These are phyloP conservation scores for Brassica carinata DNA, from an alignment of 345 rosid genomes.

Conservation along the genomic window DNA sequence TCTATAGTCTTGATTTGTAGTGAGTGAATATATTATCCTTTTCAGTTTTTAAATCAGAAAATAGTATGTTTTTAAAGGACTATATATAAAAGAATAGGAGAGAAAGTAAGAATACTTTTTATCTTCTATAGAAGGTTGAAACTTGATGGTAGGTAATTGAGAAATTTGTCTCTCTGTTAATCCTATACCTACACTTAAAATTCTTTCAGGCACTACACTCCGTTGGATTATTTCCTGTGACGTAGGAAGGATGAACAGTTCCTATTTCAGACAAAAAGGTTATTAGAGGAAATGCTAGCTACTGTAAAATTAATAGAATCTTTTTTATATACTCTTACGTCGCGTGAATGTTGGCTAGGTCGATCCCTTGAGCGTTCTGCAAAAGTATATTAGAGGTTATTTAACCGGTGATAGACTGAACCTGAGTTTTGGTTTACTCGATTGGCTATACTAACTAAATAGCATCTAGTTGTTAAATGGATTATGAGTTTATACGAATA, in stretches of 20 bases:
- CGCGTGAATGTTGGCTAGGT: not conserved
- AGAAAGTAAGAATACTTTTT: constrained; percentile 17
- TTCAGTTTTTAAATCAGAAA: not conserved
- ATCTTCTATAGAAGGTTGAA: constrained; percentile 26
- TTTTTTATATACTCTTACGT: not conserved
- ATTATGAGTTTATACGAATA: not conserved
- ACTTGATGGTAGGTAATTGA: constrained; percentile 15
- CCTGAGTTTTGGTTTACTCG: not conserved
- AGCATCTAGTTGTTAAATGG: not conserved
- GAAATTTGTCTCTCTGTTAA: constrained; percentile 12
- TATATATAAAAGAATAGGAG: not conserved
- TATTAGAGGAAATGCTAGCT: not conserved
- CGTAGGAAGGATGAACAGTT: not conserved
- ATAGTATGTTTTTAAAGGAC: not conserved
- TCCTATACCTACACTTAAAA: not conserved
- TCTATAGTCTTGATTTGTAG: not conserved
- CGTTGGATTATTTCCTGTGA: not conserved
- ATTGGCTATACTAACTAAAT: not conserved
- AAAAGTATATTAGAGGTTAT: not conserved
- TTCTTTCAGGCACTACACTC: not conserved
- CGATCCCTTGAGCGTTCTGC: not conserved
- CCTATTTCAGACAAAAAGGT: not conserved
- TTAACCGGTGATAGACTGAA: not conserved
- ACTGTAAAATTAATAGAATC: not conserved
- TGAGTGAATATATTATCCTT: not conserved